Base-by-base conservation (phyloP, 352 stramenopile species). In the Phytophthora kernoviae region DNA sequence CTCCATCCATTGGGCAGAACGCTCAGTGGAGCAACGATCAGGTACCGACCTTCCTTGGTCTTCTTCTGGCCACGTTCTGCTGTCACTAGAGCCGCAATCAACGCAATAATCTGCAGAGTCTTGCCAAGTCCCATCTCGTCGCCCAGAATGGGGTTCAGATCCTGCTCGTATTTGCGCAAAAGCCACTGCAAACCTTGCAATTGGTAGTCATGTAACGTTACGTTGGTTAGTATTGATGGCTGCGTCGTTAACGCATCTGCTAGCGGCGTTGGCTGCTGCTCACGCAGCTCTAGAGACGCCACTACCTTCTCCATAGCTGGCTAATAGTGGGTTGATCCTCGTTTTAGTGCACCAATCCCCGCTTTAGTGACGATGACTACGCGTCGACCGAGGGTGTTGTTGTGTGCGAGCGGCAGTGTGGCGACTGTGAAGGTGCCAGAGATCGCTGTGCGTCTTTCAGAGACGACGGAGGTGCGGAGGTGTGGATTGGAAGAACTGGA, bases 341-440 rank as follows among this genome's bases (percentile, higher is more conserved):
- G 42, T 15, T 33, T 34, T 48, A 11, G 17, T 17, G 42, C 37
- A 64, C 64, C 64, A 62, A 61, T 51, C 62, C 48, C 53, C 51
- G 14, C 17, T n/a, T 3, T 8, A 11, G 11, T 26, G 18, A 22
- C 6, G 30, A 58, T 40, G 47, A 36, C 41, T 20, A 45, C 2
- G 7, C 26, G 47, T 3, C 75, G 68, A 11, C 84, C 83, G 12
- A 73, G 73, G 11, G 74, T 96, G 36, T 47, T 97, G 54, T 67
- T 96, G 52, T 77, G 78, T 30, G 88, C 79, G 9, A 94, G 81
- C 52, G 90, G 89, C 48, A 96, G 87, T 53, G 90, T 97, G 27
- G 89, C 90, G 48, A 84, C 84, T 2, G 81, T 97, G 39, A 97
- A 97, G 60, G 68, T 94, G 34, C 88, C 90, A 17, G 86, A 96